phyloP scores from a whole-genome alignment of 1,139 yeast species.

The Candida mesenterica region DNA sequence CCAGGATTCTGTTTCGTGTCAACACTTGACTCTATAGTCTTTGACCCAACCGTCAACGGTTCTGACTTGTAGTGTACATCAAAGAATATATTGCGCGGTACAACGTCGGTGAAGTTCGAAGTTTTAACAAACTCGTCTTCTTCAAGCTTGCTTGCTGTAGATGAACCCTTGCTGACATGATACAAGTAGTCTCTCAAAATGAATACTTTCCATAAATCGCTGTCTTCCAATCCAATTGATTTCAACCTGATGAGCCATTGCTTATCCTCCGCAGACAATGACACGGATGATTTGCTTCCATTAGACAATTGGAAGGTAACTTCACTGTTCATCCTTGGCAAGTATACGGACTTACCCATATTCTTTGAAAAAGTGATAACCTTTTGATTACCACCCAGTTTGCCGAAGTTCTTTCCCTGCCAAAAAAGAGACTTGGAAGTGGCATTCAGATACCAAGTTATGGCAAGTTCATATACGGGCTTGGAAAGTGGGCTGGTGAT shows the following conservation, averaged over 20 bases:
- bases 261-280: constrained; percentile 63
- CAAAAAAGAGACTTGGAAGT: constrained; percentile 70
- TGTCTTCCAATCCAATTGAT: constrained; percentile 66
- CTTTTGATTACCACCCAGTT: constrained; percentile 9
- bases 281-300: constrained; percentile 18
- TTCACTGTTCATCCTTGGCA: constrained; percentile 24
- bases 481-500: constrained; percentile 66
- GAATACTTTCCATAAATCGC: constrained; percentile 81
- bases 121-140: constrained; percentile 13
- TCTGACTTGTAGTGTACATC: constrained; percentile 56
- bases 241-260: constrained; percentile 71
- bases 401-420: constrained; percentile 44
- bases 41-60: constrained; percentile 18
- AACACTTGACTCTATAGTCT: constrained; percentile 21
- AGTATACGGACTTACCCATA: constrained; percentile 41
- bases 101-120: constrained; percentile 8
- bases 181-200: constrained; percentile 65
- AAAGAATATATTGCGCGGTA: constrained; percentile 67
- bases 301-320: constrained; percentile 15
- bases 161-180: constrained; percentile 47
- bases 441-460: constrained; percentile 71
- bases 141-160: constrained; percentile 2
- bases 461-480: constrained; percentile 61
- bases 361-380: not conserved
- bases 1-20: constrained; percentile 14